Evolutionary conservation across 225 moss, liverwort and hornwort species (phyloP), one percentile per base, ranked within the genome.

Genomic region (Straminergon stramineum): DNA sequence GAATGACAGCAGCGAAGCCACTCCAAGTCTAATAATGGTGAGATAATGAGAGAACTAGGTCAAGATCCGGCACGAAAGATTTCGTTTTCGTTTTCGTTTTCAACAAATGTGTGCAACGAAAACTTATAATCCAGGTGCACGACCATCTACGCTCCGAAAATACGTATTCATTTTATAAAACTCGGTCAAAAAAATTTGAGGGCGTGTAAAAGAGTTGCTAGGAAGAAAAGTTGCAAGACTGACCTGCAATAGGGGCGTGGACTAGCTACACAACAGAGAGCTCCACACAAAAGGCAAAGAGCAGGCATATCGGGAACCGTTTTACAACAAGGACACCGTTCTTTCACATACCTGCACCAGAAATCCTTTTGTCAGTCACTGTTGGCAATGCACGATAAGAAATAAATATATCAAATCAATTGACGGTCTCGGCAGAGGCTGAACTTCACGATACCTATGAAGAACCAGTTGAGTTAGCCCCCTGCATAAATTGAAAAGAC

Each of bases 271-370:
- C 97, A 98, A 91, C 97, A 97, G n/a, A 98, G 96, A 73, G 96
- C 95, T 90, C 98, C 98, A 88, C 98, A 98, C 57, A 98, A 37
- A 39, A 98, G 91, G 90, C 98, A 98, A 89, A 98, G 90, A 27
- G 98, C 98, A 88, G 98, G 98, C 91, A 90, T 91, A 7, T 93
- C 94, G 77, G 95, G 98, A 82, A 95, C 88, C 86, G 37, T 91
- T 77, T 94, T 91, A 89, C 98, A 98, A 78, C 85, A 91, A 90
- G 93, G 95, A 84, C 98, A 98, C 58, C 94, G 91, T 91, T 98
- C 98, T 90, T 98, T 98, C 93, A 97, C 96, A 94, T 95, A 98
- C 93, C 97, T 98, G 94, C 91, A 92, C 75, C 52, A 85, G 56
- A 87, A 85, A 90, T 45, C 83, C 68, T 74, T 83, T 26, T 52